Evolutionary conservation across 2,329 filamentous ascomycete genomes (phyloP).

Genomic region (Hymenoscyphus linearis): DNA sequence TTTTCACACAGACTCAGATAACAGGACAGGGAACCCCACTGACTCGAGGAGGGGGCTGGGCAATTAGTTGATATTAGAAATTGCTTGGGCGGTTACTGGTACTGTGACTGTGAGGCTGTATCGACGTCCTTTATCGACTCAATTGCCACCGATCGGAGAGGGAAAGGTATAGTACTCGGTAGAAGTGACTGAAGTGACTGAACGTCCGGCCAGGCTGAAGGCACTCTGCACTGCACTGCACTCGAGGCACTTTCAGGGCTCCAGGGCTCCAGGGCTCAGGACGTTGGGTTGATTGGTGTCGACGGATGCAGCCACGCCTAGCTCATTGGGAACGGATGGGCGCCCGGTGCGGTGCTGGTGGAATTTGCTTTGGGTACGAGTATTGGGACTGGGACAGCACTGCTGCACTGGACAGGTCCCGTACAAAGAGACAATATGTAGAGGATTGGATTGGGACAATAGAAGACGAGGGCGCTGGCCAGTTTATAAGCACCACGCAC

Average conservation of each 20-base stretch:
- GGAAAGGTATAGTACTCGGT: too few species aligned
- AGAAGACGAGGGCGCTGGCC: neutral
- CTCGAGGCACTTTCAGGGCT: too few species aligned
- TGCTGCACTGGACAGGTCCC: too few species aligned
- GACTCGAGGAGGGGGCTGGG: neutral
- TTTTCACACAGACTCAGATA: neutral
- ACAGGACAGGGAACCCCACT: neutral
- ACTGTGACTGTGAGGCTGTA: too few species aligned
- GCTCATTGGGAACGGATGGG: neutral
- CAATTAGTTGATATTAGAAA: neutral
- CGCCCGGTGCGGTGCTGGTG: neutral
- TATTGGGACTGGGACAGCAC: too few species aligned
- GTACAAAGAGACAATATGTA: too few species aligned
- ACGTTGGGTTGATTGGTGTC: neutral
- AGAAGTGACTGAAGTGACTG: too few species aligned
- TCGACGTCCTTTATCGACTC: too few species aligned
- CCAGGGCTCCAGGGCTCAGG: too few species aligned
- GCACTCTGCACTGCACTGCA: too few species aligned
- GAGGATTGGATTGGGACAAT: neutral
- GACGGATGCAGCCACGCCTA: neutral
- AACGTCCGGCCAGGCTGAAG: too few species aligned
- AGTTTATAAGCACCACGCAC: neutral
- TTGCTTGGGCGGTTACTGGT: neutral
- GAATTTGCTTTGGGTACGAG: neutral
- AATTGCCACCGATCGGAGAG: too few species aligned